Evolutionary conservation across 23 red algal species (phyloP), one percentile per base, ranked within the genome.

Genomic region (Gracilaria domingensis): DNA sequence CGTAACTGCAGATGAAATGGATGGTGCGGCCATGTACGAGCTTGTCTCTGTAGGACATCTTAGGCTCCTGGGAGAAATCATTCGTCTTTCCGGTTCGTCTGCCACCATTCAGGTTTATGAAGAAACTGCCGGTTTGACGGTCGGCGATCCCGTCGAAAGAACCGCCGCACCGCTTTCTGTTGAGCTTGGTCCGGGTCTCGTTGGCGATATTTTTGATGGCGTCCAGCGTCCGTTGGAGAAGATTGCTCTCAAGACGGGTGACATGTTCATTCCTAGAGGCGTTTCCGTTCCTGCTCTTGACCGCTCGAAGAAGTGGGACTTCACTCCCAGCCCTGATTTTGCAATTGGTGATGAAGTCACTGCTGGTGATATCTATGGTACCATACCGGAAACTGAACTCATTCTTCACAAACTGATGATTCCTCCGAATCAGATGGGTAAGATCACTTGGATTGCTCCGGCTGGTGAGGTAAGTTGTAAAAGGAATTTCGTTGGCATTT

Each of bases 21-120:
- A 95, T 62, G 96, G 96, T 29, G 97, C 97, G 12, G 94, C 97
- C 51, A 99, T 99, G 97, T 99, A 99, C 79, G 97, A 99, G 84
- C 94, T 99, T 66, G 97, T 99, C 38, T 81, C 94, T 5, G 97
- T 99, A 12, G 97, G 97, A 61, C 26, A 84, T 51, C 85, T 96
- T 53, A 93, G 88, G 45, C 85, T 99, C 36, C 94, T 99, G 17
- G 97, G 97, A 39, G 97, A 99, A 81, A 95, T 99, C 38, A 99
- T 99, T 87, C 97, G 97, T 55, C 70, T 99, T 29, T 67, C 93
- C 57, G 97, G 97, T 48, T 96, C 93, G 17, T 91, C 92, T 0
- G 97, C 94, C 45, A 99, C 97, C 25, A 93, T 99, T 33, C 97
- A 99, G 85, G 94, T 95, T 4, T 99, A 99, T 66, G 97, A 99